Conservation (phyloP, 2,329 filamentous ascomycete genomes). For the Alternaria solani region DNA sequence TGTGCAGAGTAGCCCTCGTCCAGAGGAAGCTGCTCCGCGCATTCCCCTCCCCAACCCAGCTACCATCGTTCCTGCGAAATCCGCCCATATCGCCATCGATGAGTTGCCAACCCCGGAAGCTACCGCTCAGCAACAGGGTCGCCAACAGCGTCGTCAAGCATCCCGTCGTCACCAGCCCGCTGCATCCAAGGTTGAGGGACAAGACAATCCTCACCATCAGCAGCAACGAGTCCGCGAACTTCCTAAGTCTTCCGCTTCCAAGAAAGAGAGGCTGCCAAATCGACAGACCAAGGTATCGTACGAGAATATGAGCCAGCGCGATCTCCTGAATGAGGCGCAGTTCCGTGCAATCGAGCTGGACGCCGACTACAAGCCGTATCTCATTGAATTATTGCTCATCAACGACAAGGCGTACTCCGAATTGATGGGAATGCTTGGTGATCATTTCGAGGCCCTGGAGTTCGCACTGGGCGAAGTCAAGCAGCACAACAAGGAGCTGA, state of each 20-base stretch:
- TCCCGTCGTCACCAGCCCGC: background rate
- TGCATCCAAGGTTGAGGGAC: background rate
- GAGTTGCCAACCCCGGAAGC: background rate
- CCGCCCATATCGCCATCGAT: background rate
- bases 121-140: too few relatives aligned
- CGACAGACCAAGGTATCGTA: background rate
- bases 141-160: background rate
- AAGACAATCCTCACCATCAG: background rate
- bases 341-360: background rate
- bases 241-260: too few relatives aligned
- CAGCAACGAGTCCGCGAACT: background rate
- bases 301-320: background rate
- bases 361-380: background rate
- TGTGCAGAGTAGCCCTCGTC: background rate
- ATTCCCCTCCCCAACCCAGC: background rate
- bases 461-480: background rate
- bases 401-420: background rate
- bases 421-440: background rate
- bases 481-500: background rate
- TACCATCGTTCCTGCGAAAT: background rate
- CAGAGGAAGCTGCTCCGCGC: background rate
- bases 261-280: background rate
- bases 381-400: background rate
- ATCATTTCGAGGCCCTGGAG: background rate
- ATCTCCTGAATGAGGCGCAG: slow-evolving; percentile 3